Evolutionary conservation across 441 rosid species (phyloP).

Genomic region (Populus tomentosa): DNA sequence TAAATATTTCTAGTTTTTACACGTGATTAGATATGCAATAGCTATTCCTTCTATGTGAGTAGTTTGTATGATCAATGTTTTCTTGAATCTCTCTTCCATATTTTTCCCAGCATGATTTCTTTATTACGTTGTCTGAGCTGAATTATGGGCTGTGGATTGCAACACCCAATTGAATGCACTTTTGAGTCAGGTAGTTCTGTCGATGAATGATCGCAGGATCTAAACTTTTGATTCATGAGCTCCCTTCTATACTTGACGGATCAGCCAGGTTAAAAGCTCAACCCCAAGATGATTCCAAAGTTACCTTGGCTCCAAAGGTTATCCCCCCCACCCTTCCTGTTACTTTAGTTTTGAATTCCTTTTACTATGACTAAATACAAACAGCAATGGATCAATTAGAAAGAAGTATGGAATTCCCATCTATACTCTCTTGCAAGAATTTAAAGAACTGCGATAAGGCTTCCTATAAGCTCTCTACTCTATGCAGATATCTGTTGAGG

Average conservation of each 20-base stretch:
- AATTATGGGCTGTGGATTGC: neutral
- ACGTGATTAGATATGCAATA: neutral
- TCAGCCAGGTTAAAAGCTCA: conserved; percentile 65
- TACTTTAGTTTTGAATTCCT: neutral
- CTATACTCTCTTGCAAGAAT: neutral
- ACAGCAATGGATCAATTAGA: neutral
- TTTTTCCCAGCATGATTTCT: neutral
- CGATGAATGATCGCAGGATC: conserved; percentile 53
- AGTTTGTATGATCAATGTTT: neutral
- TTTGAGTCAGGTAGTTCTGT: conserved; percentile 1
- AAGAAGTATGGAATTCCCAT: neutral
- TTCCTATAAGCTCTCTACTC: conserved; percentile 16
- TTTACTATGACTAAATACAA: neutral
- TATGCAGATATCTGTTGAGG: conserved; percentile 69
- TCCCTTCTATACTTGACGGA: conserved; percentile 76
- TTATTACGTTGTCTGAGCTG: conserved; percentile 2
- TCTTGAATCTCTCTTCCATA: neutral
- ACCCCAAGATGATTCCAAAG: conserved; percentile 82
- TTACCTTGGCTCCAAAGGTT: conserved; percentile 91
- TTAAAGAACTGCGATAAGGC: neutral
- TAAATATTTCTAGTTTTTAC: neutral
- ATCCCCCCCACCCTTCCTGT: neutral
- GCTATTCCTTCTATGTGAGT: neutral
- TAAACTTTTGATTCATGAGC: conserved; percentile 66
- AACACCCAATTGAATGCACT: neutral